A percentile compares a stretch with the other conserved stretches of the same genome.
These are phyloP conservation scores for Odonthalia washingtoniensis DNA, from an alignment of 31 red algal species.

Conservation along the genomic window DNA sequence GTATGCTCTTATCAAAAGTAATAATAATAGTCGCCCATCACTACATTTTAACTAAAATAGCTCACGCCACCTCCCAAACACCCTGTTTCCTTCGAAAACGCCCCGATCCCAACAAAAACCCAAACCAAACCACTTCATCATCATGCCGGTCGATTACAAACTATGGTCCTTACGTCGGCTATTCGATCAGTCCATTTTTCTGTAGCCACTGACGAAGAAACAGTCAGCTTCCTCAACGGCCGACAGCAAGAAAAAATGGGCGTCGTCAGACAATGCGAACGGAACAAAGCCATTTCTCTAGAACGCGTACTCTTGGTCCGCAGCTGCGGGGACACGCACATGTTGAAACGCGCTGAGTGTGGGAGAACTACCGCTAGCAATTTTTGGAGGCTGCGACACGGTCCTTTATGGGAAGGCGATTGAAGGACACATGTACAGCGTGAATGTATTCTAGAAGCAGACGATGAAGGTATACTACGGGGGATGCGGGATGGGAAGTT, in stretches of 20 bases:
- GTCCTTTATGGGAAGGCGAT: slow-evolving; percentile 60
- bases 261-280: background rate
- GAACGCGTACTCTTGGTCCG: too few species aligned
- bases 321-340: too few species aligned
- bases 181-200: slow-evolving; percentile 51
- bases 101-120: too few species aligned
- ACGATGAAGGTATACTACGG: slow-evolving; percentile 85
- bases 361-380: slow-evolving; percentile 63
- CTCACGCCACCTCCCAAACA: too few species aligned
- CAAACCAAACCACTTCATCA: background rate
- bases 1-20: too few species aligned
- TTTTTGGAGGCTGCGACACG: slow-evolving; percentile 66
- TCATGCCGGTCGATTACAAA: slow-evolving; percentile 74
- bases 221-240: background rate
- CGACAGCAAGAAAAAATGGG: background rate
- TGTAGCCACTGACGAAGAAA: background rate
- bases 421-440: slow-evolving; percentile 53
- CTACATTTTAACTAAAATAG: too few species aligned
- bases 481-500: slow-evolving; percentile 71
- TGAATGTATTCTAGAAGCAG: slow-evolving; percentile 77
- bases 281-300: background rate
- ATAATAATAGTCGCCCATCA: too few species aligned
- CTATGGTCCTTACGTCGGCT: slow-evolving; percentile 69
- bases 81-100: too few species aligned
- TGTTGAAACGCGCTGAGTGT: too few species aligned